Evolutionary conservation across 257 asterid species (phyloP).

Genomic region (Solanum arcanum): DNA sequence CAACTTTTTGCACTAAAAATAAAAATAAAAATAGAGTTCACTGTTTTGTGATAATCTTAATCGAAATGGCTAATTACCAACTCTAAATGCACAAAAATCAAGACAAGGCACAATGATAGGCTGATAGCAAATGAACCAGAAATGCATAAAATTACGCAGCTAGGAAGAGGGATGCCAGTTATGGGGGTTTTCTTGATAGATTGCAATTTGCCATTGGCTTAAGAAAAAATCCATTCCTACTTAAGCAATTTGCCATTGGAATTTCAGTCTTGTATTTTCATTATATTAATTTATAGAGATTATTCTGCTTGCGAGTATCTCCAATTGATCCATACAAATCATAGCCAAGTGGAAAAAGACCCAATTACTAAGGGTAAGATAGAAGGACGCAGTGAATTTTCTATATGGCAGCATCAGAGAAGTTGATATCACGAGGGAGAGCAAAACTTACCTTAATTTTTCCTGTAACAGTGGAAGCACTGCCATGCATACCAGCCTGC

Average conservation of each 20-base stretch:
- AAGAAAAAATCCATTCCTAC: not conserved
- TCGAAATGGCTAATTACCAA: not conserved
- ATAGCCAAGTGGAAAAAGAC: not conserved
- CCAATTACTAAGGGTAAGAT: not conserved
- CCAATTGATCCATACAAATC: not conserved
- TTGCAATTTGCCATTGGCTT: not conserved
- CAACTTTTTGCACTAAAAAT: not conserved
- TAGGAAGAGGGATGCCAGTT: not conserved
- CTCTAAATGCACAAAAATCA: not conserved
- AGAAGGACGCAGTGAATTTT: not conserved
- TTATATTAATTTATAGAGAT: not conserved
- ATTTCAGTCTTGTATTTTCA: not conserved
- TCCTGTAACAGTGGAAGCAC: slow-evolving; percentile 42
- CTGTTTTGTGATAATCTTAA: not conserved
- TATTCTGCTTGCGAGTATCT: not conserved
- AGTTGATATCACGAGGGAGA: not conserved
- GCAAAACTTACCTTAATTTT: slow-evolving; percentile 54
- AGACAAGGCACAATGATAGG: not conserved
- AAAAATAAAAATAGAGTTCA: not conserved
- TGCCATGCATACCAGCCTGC: slow-evolving; percentile 28
- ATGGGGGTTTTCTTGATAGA: not conserved
- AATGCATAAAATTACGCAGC: not conserved
- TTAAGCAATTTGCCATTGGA: not conserved
- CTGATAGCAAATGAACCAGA: not conserved
- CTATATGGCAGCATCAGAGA: not conserved